Base-by-base conservation (phyloP, 108 stramenopile species). In the Pseudonitzschia pungens region DNA sequence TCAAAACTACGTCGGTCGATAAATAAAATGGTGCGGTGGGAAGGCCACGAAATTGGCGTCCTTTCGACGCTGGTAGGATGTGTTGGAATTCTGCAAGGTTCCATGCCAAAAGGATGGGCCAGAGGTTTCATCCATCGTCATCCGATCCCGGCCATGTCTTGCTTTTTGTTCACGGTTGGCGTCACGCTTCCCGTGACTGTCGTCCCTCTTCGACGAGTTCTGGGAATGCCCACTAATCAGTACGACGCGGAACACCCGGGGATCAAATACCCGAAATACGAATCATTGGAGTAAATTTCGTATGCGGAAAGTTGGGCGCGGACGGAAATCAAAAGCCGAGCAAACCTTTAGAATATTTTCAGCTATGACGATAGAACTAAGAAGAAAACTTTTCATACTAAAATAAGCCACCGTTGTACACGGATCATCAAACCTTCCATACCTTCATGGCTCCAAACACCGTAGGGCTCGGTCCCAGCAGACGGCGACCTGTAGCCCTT, bases 171-270 rank as follows among this genome's bases (percentile, higher is more conserved):
- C 9, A 58, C 58, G 1, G 71, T 83, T 22, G 94, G 90, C 11
- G 24, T 95, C 60, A 50, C 59, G 41, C 65, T 92, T 74, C 91
- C 91, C 0, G 69, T 95, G 50, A 77, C 89, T 12, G 80, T 92
- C 67, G 79, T 88, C 51, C 94, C 89, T 7, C 76, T 95, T 28
- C 81, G 94, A 77, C 85, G 87, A 57, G 66, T 69, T n/a, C 41
- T 95, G 77, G 88, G 88, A 50, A 59, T 92, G 51, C 91, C 94
- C 1, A 95, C 94, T 29, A 90, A 95, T 75, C 93, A 94, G 78
- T 94, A 92, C 77, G 90, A 94, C 78, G 78, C 86, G 51, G 51
- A 68, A 12, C 48, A 78, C 68, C 84, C 84, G 8, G 79, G 79
- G 33, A 80, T 82, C n/a, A 85, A 84, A 16, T 91, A 76, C 69